Evolutionary conservation across 306 rosid genomes (phyloP).

Genomic region (Acacia crassicarpa): DNA sequence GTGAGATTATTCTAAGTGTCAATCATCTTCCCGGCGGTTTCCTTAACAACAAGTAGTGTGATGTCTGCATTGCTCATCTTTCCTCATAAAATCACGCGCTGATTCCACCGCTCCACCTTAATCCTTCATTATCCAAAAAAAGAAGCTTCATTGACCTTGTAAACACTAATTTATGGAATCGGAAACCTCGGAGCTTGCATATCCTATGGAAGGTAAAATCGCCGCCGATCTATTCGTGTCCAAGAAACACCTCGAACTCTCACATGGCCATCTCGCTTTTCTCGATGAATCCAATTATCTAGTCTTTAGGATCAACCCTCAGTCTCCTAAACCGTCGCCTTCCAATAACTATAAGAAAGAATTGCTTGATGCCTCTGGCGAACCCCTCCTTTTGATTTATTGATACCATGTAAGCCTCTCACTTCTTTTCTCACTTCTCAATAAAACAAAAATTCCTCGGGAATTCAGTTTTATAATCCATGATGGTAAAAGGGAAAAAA

Average conservation of each 20-base stretch:
- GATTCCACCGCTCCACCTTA: no score
- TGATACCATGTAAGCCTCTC: conserved; percentile 44
- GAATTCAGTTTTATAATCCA: not conserved
- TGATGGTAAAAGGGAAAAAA: no score
- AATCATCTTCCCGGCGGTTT: no score
- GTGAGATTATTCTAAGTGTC: no score
- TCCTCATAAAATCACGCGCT: no score
- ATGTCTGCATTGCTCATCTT: no score
- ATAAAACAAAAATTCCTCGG: not conserved
- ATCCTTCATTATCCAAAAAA: no score
- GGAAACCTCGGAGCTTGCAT: conserved; percentile 29
- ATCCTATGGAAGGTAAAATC: conserved; percentile 38
- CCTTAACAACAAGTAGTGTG: no score
- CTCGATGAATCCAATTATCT: conserved; percentile 43
- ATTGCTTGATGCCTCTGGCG: conserved; percentile 54
- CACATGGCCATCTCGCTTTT: conserved; percentile 59
- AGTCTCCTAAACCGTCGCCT: conserved; percentile 40
- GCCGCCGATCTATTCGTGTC: conserved; percentile 80
- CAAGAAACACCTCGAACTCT: conserved; percentile 52
- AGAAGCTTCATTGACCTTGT: no score
- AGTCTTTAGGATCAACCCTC: conserved; percentile 52
- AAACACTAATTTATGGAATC: conserved; percentile 34
- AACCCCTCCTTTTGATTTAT: conserved; percentile 54
- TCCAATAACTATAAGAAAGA: conserved; percentile 32
- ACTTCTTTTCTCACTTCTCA: not conserved